Evolutionary conservation across 495 filamentous ascomycete genomes (phyloP).

Genomic region (Penicillium turbatum): DNA sequence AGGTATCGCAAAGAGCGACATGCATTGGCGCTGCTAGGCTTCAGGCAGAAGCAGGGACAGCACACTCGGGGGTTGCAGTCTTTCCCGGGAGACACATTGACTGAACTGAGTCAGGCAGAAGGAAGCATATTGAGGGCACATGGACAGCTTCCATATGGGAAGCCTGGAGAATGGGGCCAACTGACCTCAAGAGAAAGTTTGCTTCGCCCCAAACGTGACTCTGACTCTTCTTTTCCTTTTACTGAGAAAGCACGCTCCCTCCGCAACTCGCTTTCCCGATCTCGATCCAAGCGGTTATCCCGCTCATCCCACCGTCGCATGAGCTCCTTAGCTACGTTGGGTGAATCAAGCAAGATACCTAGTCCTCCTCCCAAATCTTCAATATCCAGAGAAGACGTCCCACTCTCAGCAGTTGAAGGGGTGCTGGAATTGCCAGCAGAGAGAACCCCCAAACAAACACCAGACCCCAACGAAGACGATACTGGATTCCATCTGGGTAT

Average conservation of each 20-base stretch:
- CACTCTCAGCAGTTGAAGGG: constrained; percentile 40
- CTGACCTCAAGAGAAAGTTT: constrained; percentile 41
- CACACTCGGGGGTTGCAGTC: constrained; percentile 23
- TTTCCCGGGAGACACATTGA: constrained; percentile 34
- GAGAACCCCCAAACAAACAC: constrained; percentile 38
- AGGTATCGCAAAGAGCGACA: constrained; percentile 40
- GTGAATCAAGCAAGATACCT: constrained; percentile 18
- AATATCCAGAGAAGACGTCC: constrained; percentile 29
- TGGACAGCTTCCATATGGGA: constrained; percentile 38
- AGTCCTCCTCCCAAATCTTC: constrained; percentile 14
- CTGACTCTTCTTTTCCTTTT: constrained; percentile 27
- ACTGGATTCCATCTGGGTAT: constrained; percentile 26
- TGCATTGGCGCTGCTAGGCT: constrained; percentile 26
- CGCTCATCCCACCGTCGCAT: constrained; percentile 20
- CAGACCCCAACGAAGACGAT: constrained; percentile 32
- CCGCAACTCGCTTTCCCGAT: constrained; percentile 31
- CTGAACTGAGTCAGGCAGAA: constrained; percentile 34
- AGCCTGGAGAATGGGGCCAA: constrained; percentile 41
- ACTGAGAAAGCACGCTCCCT: constrained; percentile 28
- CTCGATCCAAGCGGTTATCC: constrained; percentile 28
- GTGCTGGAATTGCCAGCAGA: constrained; percentile 40
- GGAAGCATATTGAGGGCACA: constrained; percentile 34
- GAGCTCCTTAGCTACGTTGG: constrained; percentile 32
- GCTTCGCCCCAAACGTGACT: constrained; percentile 14
- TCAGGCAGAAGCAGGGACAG: constrained; percentile 24